Percentiles rank a stretch among this genome's conserved stretches.
Conservation (phyloP, 164 flowering plant species). For the Vitis rotundifolia region DNA sequence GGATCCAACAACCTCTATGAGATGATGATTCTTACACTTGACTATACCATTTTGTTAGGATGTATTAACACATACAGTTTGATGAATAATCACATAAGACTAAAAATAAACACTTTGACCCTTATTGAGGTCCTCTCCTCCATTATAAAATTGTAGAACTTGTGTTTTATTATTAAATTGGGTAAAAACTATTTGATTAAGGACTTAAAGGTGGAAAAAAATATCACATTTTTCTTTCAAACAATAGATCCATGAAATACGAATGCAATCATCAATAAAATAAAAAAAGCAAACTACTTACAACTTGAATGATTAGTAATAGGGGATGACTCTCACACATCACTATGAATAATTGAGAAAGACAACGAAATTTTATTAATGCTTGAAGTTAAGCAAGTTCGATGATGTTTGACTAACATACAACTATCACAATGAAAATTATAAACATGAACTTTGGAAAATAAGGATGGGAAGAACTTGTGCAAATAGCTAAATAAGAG, state of each 20-base stretch:
- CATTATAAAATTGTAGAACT: neutral
- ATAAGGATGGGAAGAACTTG: neutral
- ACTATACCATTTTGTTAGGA: neutral
- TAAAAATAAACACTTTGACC: neutral
- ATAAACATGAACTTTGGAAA: neutral
- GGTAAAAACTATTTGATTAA: neutral
- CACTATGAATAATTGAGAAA: neutral
- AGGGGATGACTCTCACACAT: neutral
- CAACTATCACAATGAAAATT: neutral
- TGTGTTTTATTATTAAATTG: neutral
- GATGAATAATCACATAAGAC: neutral
- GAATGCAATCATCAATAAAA: too few relatives aligned
- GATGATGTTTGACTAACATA: neutral
- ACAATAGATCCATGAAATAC: too few relatives aligned
- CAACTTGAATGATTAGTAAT: neutral
- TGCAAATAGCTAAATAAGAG: neutral
- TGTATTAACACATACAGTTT: neutral
- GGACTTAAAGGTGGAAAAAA: neutral
- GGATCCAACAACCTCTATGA: too few relatives aligned
- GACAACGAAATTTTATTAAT: neutral
- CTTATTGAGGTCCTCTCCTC: neutral
- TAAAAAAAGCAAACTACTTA: too few relatives aligned
- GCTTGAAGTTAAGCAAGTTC: neutral
- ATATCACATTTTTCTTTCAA: too few relatives aligned
- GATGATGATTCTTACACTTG: too few relatives aligned